These are phyloP conservation scores for Orbilia quercus DNA, from an alignment of 2,329 filamentous ascomycete species.

Conservation along the genomic window DNA sequence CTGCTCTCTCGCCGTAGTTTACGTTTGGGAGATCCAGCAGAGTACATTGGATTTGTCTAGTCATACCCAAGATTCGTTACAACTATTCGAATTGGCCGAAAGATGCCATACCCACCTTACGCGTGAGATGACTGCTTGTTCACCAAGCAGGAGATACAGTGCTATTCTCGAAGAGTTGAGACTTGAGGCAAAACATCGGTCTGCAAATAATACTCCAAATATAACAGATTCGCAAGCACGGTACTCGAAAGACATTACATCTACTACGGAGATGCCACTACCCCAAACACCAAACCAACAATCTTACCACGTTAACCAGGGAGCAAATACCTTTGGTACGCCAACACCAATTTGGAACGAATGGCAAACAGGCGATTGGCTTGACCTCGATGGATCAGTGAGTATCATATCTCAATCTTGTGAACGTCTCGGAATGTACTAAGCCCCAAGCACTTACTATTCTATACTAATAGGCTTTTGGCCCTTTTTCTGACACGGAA, in stretches of 20 bases:
- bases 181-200: conserved; percentile 62
- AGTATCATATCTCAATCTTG: not conserved
- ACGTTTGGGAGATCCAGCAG: conserved; percentile 65
- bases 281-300: not conserved
- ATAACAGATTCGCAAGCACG: conserved; percentile 11
- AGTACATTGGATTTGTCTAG: conserved; percentile 14
- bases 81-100: conserved; percentile 65
- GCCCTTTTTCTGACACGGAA: conserved; percentile 43
- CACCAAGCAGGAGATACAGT: conserved; percentile 66
- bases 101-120: conserved; percentile 66
- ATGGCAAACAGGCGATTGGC: conserved; percentile 33
- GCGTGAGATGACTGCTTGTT: conserved; percentile 65
- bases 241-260: conserved; percentile 2
- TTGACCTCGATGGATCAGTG: conserved; percentile 41
- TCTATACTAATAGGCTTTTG: conserved; percentile 24
- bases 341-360: conserved; percentile 34
- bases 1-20: conserved; percentile 64
- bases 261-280: conserved; percentile 8
- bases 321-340: conserved; percentile 4
- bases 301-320: conserved; percentile 5
- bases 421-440: not conserved
- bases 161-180: conserved; percentile 67
- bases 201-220: conserved; percentile 37
- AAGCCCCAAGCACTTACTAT: not conserved
- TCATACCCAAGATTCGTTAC: conserved; percentile 3